Evolutionary conservation across 148 eudicot genomes (phyloP), one percentile per base, ranked within the genome.

Genomic region (Chenopodium quinoa): DNA sequence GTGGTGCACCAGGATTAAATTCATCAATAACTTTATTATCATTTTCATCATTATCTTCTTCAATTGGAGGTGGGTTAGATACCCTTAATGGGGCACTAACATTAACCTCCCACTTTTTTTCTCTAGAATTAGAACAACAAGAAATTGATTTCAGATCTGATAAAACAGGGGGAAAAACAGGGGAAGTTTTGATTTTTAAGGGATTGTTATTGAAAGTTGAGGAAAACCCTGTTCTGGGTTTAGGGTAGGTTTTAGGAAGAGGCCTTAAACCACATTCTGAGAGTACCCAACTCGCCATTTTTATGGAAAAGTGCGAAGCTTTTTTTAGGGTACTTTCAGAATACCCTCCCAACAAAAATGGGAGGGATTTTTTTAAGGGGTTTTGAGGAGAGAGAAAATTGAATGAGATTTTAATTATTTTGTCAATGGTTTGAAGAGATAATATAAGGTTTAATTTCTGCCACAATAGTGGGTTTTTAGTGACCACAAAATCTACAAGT

Each of bases 221-320:
- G 76, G 79, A 32, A 5, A 58, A 73, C 22, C 79, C 85, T 44
- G 89, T 78, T 79, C 86, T 92, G 85, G 93, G 91, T 83, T 73
- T 81, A 44, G 85, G 76, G 88, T 88, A 88, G 56, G 85, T 70
- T 86, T 77, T 81, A 2, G 90, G 93, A 47, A 93, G 83, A 68
- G 96, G 93, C 76, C 87, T 91, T 23, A 92, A 37, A 5, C 96
- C 97, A 85, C 93, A 95, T 90, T 92, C 92, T 79, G 97, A 89
- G 54, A 95, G 82, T 74, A 91, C 92, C 89, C 85, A 89, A 83
- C 89, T 90, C 32, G 98, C 97, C 98, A 95, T 95, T 89, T 50
- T 13, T 47, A 78, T 40, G 4, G 9, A 4, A 10, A 48, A 16
- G 3, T 11, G 1, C 47, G 27, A 47, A 70, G 78, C 73, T 63